Evolutionary conservation across 345 rosid species (phyloP).

Genomic region (Iberis pinnata): DNA sequence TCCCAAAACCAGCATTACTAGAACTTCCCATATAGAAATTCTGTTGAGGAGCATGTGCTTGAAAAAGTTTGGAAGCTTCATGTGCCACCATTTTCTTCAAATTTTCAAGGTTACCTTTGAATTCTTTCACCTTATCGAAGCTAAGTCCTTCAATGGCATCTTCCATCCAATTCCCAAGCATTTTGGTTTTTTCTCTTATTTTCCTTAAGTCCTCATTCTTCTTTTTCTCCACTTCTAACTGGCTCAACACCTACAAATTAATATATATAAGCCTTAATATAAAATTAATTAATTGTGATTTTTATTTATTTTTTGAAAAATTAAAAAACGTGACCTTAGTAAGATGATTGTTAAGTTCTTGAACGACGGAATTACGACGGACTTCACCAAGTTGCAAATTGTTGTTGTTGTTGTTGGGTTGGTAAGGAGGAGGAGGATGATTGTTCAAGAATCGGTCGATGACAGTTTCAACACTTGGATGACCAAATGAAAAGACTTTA

Average conservation of each 20-base stretch:
- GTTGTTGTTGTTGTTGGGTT: background rate
- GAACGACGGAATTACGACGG: slow-evolving; percentile 1
- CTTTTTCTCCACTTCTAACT: background rate
- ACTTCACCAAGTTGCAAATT: slow-evolving; percentile 24
- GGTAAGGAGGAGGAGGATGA: background rate
- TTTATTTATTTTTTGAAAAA: no score
- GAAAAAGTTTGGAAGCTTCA: background rate
- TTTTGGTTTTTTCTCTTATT: background rate
- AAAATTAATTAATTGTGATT: no score
- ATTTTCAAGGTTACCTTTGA: background rate
- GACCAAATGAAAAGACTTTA: slow-evolving; percentile 53
- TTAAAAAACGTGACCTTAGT: background rate
- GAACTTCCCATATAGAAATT: background rate
- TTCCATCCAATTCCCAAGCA: background rate
- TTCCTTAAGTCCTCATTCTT: background rate
- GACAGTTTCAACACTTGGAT: slow-evolving; percentile 35
- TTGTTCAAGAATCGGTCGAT: slow-evolving; percentile 23
- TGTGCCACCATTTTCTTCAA: background rate
- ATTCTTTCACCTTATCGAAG: background rate
- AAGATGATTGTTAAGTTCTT: background rate
- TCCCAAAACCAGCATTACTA: background rate
- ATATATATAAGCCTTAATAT: no score
- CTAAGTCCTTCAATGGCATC: background rate
- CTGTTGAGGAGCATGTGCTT: background rate
- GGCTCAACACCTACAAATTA: background rate